Evolutionary conservation across 23 red algal genomes (phyloP).

Genomic region (Gracilaria caudata): DNA sequence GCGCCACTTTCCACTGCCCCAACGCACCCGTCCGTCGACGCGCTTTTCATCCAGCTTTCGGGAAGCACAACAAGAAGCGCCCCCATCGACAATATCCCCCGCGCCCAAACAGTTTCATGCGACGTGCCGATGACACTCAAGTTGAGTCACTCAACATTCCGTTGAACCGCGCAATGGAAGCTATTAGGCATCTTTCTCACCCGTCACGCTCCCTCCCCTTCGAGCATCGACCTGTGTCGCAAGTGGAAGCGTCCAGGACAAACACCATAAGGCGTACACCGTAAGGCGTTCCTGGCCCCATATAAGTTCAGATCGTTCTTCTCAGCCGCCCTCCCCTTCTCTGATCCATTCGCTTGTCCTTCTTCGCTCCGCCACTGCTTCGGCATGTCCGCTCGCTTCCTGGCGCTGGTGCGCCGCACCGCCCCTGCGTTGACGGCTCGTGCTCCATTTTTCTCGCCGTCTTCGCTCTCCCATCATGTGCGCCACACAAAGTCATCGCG

Average conservation of each 20-base stretch:
- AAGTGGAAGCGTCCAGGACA: constrained; percentile 18
- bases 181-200: not conserved
- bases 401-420: constrained; percentile 10
- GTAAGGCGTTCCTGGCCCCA: not conserved
- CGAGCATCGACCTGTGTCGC: not conserved
- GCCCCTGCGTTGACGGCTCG: constrained; percentile 1
- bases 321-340: not conserved
- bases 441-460: not conserved
- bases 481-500: not conserved
- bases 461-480: not conserved
- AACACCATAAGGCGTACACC: too few species aligned
- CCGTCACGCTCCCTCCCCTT: not conserved
- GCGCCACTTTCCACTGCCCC: constrained; percentile 23
- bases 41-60: not conserved
- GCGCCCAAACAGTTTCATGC: not conserved
- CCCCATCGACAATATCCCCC: not conserved
- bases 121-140: constrained; percentile 16
- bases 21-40: not conserved
- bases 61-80: not conserved
- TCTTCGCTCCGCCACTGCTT: not conserved
- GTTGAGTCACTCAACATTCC: not conserved
- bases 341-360: not conserved
- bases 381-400: not conserved
- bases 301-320: constrained; percentile 2
- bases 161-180: not conserved